Conservation (phyloP, 805 yeast genomes). For the Starmerella scarabaei region DNA sequence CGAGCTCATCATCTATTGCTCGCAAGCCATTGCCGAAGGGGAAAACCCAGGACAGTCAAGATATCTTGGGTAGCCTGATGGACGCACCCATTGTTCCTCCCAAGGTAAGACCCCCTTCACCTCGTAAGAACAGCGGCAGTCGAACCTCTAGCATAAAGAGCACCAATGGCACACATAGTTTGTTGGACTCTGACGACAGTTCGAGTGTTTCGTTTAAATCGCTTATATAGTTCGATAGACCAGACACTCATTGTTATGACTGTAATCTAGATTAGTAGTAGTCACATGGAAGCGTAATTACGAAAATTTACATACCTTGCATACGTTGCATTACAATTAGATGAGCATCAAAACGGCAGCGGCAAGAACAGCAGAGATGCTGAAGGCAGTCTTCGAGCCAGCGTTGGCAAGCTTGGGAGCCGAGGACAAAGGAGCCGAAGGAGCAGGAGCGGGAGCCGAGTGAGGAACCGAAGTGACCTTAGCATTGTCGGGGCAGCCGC, state of each 20-base stretch:
- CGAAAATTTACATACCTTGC: no score
- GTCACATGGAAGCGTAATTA: no score
- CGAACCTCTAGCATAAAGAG: conserved; percentile 7
- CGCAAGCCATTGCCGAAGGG: conserved; percentile 11
- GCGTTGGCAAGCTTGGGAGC: conserved; percentile 15
- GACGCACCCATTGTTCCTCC: conserved; percentile 10
- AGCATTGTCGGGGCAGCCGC: conserved; percentile 55
- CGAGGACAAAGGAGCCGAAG: conserved; percentile 7
- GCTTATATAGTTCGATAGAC: conserved; percentile 9
- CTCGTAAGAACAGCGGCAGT: conserved; percentile 3
- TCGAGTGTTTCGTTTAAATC: conserved; percentile 9
- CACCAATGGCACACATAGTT: conserved; percentile 1
- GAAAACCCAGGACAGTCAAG: neutral
- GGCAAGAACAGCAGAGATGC: conserved; percentile 20
- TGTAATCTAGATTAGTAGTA: no score
- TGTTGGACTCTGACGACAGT: conserved; percentile 10
- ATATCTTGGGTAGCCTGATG: conserved; percentile 5
- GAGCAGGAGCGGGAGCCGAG: conserved; percentile 24
- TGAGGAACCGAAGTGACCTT: conserved; percentile 30
- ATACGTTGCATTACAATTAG: conserved; percentile 9
- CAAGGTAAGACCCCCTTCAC: neutral
- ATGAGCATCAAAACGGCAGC: conserved; percentile 20
- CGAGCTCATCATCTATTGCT: neutral
- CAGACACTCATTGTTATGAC: no score
- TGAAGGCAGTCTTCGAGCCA: conserved; percentile 16